phyloP scores from a whole-genome alignment of 2,329 filamentous ascomycete species.

The Alternaria conjuncta region DNA sequence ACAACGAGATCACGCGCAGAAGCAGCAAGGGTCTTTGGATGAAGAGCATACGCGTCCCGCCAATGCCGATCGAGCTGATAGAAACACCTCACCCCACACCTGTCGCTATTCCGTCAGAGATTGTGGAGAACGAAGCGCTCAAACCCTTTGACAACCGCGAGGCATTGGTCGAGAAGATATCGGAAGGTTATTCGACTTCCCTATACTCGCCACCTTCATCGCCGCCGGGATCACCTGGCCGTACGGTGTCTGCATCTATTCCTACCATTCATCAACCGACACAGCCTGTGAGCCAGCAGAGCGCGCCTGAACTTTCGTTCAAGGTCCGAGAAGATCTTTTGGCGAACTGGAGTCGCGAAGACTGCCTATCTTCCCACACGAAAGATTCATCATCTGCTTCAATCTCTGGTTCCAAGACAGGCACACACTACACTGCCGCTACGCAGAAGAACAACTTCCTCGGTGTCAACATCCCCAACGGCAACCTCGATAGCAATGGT shows the following conservation, averaged over 20 bases:
- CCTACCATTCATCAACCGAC: slow-evolving; percentile 48
- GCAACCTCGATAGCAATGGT: slow-evolving; percentile 38
- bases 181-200: slow-evolving; percentile 70
- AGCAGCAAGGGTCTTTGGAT: slow-evolving; percentile 81
- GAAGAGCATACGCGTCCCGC: slow-evolving; percentile 73
- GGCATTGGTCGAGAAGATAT: slow-evolving; percentile 76
- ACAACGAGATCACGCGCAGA: slow-evolving; percentile 76
- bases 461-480: slow-evolving; percentile 60
- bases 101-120: slow-evolving; percentile 29
- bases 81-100: slow-evolving; percentile 36
- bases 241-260: slow-evolving; percentile 62
- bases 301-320: slow-evolving; percentile 63
- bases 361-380: slow-evolving; percentile 71
- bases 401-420: slow-evolving; percentile 73
- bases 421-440: slow-evolving; percentile 30
- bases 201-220: slow-evolving; percentile 70
- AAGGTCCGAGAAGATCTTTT: slow-evolving; percentile 77
- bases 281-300: slow-evolving; percentile 28
- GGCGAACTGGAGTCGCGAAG: slow-evolving; percentile 79
- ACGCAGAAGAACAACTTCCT: slow-evolving; percentile 54
- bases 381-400: slow-evolving; percentile 75
- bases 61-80: slow-evolving; percentile 68
- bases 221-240: slow-evolving; percentile 72
- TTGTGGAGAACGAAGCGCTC: slow-evolving; percentile 52
- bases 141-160: slow-evolving; percentile 77